Base-by-base conservation (phyloP, 2,329 filamentous ascomycete species). In the Pseudogymnoascus sp. region DNA sequence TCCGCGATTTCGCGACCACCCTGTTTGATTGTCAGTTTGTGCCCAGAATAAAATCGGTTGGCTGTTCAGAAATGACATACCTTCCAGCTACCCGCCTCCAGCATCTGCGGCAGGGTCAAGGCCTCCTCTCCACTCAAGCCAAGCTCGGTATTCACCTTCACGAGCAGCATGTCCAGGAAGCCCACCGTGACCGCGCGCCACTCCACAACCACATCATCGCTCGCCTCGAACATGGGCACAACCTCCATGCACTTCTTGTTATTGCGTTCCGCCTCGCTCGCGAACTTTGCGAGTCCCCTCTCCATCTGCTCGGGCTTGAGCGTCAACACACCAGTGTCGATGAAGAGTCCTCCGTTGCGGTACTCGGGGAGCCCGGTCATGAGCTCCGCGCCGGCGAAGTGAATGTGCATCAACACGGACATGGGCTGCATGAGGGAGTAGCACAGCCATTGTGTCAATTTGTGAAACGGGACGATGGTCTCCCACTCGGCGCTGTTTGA, bases 41-140 rank as follows among this genome's bases (percentile, higher is more conserved):
- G 59, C 63, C 64, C 45, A 62, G 41, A 33, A 37, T 55, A 39
- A 41, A 59, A 61, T n/a, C 2, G 62, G 6, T 6, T 23, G 6
- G 12, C 7, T 59, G 21, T 43, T 14, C 4, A 23, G 14, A 31
- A 21, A 29, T 19, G 63, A 69, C 84, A 77, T 75, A 94, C 92
- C 89, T 97, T 97, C 93, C 94, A 99, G 72, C 91, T 96, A 60
- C 94, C 94, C 12, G 93, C 94, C 75, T 97, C 94, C 16, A 99
- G 81, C 78, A 99, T 85, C 74, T 99, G 94, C 5, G 92, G 86
- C 68, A 97, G 76, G 41, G 80, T 90, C 73, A 99, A 77, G 68
- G 81, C 80, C 67, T 93, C 85, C 38, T 84, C 78, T 3, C 89
- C 91, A 6, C 80, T 81, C 41, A 97, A 76, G 62, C 83, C 85